Conservation (phyloP, 1,284 basidiomycete genomes). For the Cystobasidium sp. region DNA sequence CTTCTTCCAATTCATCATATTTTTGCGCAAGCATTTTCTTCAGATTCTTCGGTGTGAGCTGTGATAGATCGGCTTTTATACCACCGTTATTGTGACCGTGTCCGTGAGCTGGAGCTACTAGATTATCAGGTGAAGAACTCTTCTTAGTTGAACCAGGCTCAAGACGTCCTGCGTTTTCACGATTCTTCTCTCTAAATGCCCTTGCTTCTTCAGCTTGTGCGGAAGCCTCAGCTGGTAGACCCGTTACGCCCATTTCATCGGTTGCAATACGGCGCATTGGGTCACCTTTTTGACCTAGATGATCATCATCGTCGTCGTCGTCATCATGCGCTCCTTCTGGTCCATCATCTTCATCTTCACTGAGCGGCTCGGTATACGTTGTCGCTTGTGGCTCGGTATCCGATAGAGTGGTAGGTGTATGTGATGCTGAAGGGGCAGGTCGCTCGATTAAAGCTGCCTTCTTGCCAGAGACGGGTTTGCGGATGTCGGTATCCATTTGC, state of each 20-base stretch:
- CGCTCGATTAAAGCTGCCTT: slow-evolving; percentile 67
- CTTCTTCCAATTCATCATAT: slow-evolving; percentile 55
- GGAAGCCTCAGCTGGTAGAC: slow-evolving; percentile 71
- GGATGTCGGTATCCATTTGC: slow-evolving; percentile 77
- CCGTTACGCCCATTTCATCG: slow-evolving; percentile 78
- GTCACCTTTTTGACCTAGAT: slow-evolving; percentile 23
- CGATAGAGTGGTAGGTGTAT: slow-evolving; percentile 56
- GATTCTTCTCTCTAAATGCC: slow-evolving; percentile 76
- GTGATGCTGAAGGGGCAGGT: slow-evolving; percentile 61
- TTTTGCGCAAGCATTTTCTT: slow-evolving; percentile 52
- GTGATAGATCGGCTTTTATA: slow-evolving; percentile 63
- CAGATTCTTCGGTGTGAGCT: slow-evolving; percentile 67
- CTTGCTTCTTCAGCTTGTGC: slow-evolving; percentile 68
- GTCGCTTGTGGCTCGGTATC: slow-evolving; percentile 59
- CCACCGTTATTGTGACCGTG: slow-evolving; percentile 44
- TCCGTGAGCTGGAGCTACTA: slow-evolving; percentile 46
- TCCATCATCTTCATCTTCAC: slow-evolving; percentile 79
- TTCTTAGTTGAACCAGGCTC: slow-evolving; percentile 14
- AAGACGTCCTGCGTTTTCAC: slow-evolving; percentile 59
- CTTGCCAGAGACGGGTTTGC: slow-evolving; percentile 72
- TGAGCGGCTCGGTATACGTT: slow-evolving; percentile 79
- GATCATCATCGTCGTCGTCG: slow-evolving; percentile 27
- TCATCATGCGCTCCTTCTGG: slow-evolving; percentile 23
- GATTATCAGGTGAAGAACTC: slow-evolving; percentile 13
- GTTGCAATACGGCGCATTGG: slow-evolving; percentile 62